Conservation (phyloP, 108 stramenopile genomes). For the Aurantiochytrium sp. region DNA sequence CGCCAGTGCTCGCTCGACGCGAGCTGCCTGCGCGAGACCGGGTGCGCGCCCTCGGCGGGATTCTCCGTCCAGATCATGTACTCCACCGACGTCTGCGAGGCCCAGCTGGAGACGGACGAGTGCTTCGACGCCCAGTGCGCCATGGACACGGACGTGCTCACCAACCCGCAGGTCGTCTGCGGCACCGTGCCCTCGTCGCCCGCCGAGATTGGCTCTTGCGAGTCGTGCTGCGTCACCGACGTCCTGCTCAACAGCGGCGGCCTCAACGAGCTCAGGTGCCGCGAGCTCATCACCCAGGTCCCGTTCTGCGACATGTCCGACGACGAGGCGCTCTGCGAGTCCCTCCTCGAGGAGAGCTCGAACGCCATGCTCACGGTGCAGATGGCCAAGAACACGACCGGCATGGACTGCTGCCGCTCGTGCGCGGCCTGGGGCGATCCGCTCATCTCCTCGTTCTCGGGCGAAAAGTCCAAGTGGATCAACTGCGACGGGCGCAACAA, state of each 20-base stretch:
- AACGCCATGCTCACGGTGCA: neutral
- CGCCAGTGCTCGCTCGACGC: neutral
- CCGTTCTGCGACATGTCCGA: neutral
- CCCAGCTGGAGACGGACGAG: neutral
- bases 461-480: constrained; percentile 21
- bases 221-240: constrained; percentile 18
- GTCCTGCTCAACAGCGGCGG: neutral
- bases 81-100: neutral
- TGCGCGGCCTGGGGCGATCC: neutral
- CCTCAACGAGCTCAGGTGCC: neutral
- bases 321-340: neutral
- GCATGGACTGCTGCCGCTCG: neutral
- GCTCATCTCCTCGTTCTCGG: neutral
- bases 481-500: neutral
- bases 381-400: neutral
- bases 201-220: neutral
- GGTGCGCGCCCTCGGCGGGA: neutral
- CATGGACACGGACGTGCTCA: neutral
- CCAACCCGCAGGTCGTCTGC: neutral
- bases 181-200: neutral
- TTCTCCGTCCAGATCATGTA: neutral
- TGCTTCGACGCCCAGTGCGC: neutral
- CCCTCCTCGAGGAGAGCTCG: neutral
- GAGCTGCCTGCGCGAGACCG: neutral
- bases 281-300: neutral